These are phyloP conservation scores for Salix viminalis DNA, from an alignment of 345 rosid species.

Conservation along the genomic window DNA sequence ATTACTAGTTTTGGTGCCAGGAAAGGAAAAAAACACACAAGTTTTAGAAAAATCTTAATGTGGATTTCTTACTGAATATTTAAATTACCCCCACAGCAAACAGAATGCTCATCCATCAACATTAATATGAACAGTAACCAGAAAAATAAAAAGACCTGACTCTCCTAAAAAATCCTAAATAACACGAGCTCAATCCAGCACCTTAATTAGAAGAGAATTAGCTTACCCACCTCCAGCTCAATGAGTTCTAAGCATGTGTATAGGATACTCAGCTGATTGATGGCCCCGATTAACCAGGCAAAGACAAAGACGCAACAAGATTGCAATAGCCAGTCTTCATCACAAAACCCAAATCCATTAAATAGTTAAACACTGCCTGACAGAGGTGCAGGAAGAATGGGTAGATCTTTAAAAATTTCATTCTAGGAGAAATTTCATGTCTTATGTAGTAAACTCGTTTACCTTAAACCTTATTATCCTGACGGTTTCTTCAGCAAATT, in stretches of 20 bases:
- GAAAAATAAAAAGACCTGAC: neutral
- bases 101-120: neutral
- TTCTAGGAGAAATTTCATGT: neutral
- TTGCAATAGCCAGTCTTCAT: neutral
- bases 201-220: neutral
- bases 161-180: neutral
- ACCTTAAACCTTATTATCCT: neutral
- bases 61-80: no score
- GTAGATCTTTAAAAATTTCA: neutral
- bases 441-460: neutral
- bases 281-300: neutral
- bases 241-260: neutral
- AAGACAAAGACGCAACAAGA: neutral
- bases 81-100: neutral
- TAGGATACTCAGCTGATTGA: neutral
- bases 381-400: neutral
- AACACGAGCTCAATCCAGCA: neutral
- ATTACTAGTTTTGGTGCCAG: no score
- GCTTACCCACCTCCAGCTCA: neutral
- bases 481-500: neutral
- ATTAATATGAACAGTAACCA: neutral
- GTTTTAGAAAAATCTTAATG: no score
- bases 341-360: neutral
- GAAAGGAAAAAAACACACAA: no score
- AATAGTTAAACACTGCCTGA: neutral